Conservation (phyloP, 23 red algal species). For the Gracilaria domingensis region DNA sequence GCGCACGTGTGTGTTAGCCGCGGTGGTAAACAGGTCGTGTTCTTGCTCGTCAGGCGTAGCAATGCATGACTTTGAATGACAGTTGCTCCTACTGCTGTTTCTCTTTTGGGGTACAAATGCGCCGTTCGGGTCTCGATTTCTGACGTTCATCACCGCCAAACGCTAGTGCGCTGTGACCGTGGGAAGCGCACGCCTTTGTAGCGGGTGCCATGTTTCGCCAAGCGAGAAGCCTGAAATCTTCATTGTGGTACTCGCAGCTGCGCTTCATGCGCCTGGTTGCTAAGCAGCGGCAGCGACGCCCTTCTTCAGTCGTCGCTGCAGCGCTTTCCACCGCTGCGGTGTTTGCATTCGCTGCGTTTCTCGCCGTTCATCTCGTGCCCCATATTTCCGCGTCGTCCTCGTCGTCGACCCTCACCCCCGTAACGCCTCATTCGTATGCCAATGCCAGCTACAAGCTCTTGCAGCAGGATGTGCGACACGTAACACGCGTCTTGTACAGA, state of each 20-base stretch:
- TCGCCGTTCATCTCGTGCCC: neutral
- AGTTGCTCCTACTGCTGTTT: too few species aligned
- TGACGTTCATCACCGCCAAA: too few species aligned
- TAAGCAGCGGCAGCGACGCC: neutral
- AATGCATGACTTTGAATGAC: too few species aligned
- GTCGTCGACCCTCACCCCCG: neutral
- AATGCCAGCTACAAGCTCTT: neutral
- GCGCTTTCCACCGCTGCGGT: neutral
- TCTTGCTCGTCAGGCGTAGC: too few species aligned
- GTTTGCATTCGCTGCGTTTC: neutral
- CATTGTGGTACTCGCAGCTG: neutral
- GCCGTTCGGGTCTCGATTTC: too few species aligned
- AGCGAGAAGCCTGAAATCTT: neutral
- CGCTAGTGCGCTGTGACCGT: too few species aligned
- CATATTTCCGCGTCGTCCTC: neutral
- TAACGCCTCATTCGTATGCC: neutral
- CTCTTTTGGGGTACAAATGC: too few species aligned
- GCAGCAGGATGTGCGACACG: conserved; percentile 35
- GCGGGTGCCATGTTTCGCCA: neutral
- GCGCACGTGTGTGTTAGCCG: too few species aligned
- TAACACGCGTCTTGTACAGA: conserved; percentile 43
- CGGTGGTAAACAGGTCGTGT: too few species aligned
- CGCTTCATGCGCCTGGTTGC: neutral
- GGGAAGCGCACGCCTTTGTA: neutral
- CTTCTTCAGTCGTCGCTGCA: neutral